These are phyloP conservation scores for Phytophthora fragariae DNA, from an alignment of 352 stramenopile species.

Conservation along the genomic window DNA sequence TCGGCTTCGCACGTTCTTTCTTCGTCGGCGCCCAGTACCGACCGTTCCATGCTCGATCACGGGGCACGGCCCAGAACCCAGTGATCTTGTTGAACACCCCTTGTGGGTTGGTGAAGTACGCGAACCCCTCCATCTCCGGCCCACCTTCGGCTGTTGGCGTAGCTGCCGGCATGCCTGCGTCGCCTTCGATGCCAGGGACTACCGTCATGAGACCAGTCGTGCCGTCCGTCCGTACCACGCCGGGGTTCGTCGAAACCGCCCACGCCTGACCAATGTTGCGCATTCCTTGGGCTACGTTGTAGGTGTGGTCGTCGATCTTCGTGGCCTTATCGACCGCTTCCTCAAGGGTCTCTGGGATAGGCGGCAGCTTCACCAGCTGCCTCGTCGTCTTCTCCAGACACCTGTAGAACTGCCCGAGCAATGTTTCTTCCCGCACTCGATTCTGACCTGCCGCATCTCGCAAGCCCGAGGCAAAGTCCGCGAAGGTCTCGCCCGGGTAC, in stretches of 20 bases:
- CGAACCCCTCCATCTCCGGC: not conserved
- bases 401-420: constrained; percentile 9
- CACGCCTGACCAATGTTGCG: constrained; percentile 7
- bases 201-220: not conserved
- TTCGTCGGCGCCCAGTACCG: not conserved
- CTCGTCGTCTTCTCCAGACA: not conserved
- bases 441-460: not conserved
- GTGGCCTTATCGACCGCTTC: constrained; percentile 10
- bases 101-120: constrained; percentile 1
- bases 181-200: not conserved
- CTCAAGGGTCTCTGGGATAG: not conserved
- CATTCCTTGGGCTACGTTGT: constrained; percentile 4
- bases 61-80: not conserved
- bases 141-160: no score
- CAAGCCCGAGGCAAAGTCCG: constrained; percentile 11
- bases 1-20: not conserved
- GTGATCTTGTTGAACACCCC: not conserved
- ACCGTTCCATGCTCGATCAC: not conserved
- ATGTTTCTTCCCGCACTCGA: not conserved
- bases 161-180: no score
- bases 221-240: not conserved
- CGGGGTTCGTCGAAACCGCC: not conserved
- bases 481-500: constrained; percentile 1
- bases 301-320: not conserved
- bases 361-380: not conserved